Base-by-base conservation (phyloP, 768 basidiomycete genomes). In the Cystofilobasidium bisporidii region DNA sequence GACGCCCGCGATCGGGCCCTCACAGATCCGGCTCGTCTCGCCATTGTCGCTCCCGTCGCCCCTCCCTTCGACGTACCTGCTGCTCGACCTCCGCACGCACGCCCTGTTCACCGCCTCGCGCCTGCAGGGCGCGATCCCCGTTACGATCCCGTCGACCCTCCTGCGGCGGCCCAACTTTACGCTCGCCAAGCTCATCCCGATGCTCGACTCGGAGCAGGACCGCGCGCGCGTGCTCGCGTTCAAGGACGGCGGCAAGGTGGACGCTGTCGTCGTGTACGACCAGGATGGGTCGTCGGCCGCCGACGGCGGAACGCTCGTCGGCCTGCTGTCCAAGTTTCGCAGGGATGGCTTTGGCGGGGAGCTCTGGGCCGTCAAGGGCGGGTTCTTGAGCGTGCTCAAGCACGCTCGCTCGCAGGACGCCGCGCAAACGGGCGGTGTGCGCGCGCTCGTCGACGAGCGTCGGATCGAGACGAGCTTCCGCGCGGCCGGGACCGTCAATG, bases 61-160 rank as follows among this genome's bases (percentile, higher is more conserved):
- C 10, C 41, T 74, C 10, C 60, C 69, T 17, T 20, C 61, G 3
- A 56, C 71, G 10, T 70, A 74, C 26, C 85, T 98, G 74, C 77
- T 96, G 73, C 81, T 98, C 78, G 93, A 97, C 79, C 86, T 97
- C 63, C 85, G 93, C 0, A 86, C 91, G 15, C 88, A 89, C 77
- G 86, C 86, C 22, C 83, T 86, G 10, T 87, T 84, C 75, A 77
- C 83, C 9, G 73, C 81, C 12, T 84, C 85, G 28, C 86, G 91
- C 60, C 72, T 96, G 36, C 82, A 82, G 47, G 73, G 77, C 58
- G 86, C 91, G 11, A 79, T 96, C 63, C 90, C 90, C 58, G 83
- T 98, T 70, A 89, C 88, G 57, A 88, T 96, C 8, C 93, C 94
- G 1, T 91, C 93, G 3, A 97, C 92, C 0, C 86, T 97, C 26